These are phyloP conservation scores for Nymphaea thermarum DNA, from an alignment of 164 flowering plant genomes.

Conservation along the genomic window DNA sequence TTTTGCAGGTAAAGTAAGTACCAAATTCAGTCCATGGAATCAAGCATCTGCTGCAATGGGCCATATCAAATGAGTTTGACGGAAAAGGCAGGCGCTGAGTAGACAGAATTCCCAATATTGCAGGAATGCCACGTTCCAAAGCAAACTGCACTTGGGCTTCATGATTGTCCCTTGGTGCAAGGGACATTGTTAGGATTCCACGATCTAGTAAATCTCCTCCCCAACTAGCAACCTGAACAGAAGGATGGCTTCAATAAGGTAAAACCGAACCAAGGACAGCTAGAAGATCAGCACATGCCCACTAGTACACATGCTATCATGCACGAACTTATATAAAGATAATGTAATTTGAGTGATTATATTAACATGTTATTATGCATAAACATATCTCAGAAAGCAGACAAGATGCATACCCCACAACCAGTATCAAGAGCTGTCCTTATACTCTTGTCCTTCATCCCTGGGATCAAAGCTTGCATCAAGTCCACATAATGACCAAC, in stretches of 20 bases:
- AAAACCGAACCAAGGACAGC: background rate
- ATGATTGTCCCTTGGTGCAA: conserved; percentile 98
- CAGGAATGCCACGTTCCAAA: conserved; percentile 97
- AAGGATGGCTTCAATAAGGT: background rate
- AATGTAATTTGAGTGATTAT: too few relatives aligned
- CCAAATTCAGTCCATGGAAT: conserved; percentile 99
- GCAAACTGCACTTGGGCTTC: conserved; percentile 99
- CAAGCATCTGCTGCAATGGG: conserved; percentile 99
- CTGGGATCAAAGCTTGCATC: conserved; percentile 90
- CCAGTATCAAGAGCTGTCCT: conserved; percentile 98
- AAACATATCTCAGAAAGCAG: background rate
- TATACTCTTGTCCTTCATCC: conserved; percentile 78
- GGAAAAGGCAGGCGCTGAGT: conserved; percentile 98
- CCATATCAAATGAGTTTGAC: conserved; percentile 94
- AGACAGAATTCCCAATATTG: conserved; percentile 87
- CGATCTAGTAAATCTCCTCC: conserved; percentile 96
- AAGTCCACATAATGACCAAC: conserved; percentile 81
- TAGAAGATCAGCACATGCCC: background rate
- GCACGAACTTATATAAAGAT: background rate
- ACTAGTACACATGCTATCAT: background rate
- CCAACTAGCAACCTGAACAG: conserved; percentile 93
- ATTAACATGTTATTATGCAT: background rate
- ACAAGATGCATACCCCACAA: conserved; percentile 71
- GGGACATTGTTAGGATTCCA: conserved; percentile 80
- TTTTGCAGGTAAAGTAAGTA: conserved; percentile 10